Evolutionary conservation across 192 early-diverging fungal species (phyloP).

Genomic region (Backusella psychrophila): DNA sequence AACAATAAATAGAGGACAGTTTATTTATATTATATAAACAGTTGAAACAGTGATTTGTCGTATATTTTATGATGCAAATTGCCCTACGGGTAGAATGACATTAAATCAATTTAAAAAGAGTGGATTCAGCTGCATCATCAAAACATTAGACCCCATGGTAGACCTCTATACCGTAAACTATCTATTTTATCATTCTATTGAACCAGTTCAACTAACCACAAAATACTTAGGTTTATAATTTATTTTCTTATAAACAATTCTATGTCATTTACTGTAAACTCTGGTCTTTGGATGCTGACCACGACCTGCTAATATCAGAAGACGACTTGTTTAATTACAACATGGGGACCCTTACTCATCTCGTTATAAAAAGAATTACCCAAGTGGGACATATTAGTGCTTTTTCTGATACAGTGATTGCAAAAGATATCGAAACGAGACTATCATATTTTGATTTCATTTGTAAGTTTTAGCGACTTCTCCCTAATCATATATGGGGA

Average conservation of each 20-base stretch:
- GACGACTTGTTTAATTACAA: slow-evolving; percentile 75
- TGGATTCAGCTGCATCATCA: slow-evolving; percentile 59
- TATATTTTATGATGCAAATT: slow-evolving; percentile 76
- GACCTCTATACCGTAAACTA: slow-evolving; percentile 67
- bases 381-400: not conserved
- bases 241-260: slow-evolving; percentile 97
- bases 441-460: slow-evolving; percentile 42
- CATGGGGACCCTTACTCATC: slow-evolving; percentile 60
- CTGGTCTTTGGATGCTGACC: slow-evolving; percentile 91
- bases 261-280: slow-evolving; percentile 98
- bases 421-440: not conserved
- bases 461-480: slow-evolving; percentile 20
- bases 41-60: slow-evolving; percentile 89
- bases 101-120: slow-evolving; percentile 74
- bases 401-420: not conserved
- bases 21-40: slow-evolving; percentile 9
- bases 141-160: slow-evolving; percentile 62
- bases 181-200: not conserved
- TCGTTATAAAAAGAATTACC: not conserved
- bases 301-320: slow-evolving; percentile 74
- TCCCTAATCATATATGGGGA: not conserved
- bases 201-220: too few species aligned
- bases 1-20: not conserved
- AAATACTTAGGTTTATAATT: slow-evolving; percentile 60
- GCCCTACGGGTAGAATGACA: slow-evolving; percentile 69